These are phyloP conservation scores for Metschnikowia lochheadii DNA, from an alignment of 805 yeast species.

Conservation along the genomic window DNA sequence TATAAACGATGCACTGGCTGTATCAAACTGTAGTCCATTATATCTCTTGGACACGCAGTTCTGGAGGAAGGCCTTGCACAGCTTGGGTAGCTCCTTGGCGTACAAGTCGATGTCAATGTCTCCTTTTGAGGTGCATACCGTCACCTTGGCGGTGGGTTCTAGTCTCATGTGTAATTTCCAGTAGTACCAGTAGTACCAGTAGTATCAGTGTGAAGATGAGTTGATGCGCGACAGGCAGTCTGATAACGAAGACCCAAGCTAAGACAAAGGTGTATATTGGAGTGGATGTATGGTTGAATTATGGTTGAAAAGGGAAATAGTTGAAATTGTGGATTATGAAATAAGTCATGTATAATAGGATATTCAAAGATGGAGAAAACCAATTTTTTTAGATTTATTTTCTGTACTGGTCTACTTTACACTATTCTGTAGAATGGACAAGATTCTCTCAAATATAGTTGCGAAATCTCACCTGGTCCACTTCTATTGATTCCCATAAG, in stretches of 20 bases:
- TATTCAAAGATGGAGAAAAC: no score
- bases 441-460: no score
- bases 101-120: slow-evolving; percentile 56
- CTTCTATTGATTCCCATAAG: no score
- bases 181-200: not conserved
- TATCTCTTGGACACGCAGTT: slow-evolving; percentile 43
- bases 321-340: no score
- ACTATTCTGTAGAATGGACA: no score
- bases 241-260: not conserved
- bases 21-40: slow-evolving; percentile 38
- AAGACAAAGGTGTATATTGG: not conserved
- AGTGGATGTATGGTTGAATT: no score
- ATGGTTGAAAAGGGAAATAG: no score
- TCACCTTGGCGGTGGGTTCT: slow-evolving; percentile 57
- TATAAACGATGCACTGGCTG: slow-evolving; percentile 29
- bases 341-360: no score
- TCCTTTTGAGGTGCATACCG: slow-evolving; percentile 56
- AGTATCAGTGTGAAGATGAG: not conserved
- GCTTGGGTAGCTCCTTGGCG: slow-evolving; percentile 62
- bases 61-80: slow-evolving; percentile 46
- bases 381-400: no score
- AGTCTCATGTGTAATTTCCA: slow-evolving; percentile 25
- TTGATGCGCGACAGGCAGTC: not conserved
- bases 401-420: no score
- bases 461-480: no score